Conservation (phyloP, 2,329 filamentous ascomycete species). For the Alternaria ventricosa region DNA sequence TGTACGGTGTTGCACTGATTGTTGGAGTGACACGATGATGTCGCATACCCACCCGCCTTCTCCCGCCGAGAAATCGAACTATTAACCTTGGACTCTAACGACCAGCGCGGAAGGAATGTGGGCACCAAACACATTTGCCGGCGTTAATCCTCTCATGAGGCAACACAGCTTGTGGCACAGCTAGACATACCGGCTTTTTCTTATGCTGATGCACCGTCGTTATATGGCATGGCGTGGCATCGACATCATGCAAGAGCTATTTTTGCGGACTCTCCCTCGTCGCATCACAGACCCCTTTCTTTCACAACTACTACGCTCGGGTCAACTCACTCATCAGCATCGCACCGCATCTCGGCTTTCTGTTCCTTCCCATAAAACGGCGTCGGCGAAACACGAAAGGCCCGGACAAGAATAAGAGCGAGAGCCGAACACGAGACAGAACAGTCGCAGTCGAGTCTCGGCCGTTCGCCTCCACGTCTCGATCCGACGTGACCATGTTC, state of each 20-base stretch:
- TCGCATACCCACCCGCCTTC: background rate
- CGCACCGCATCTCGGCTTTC: background rate
- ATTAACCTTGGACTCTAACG: too few relatives aligned
- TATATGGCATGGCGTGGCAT: background rate
- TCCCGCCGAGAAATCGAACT: background rate
- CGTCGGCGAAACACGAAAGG: background rate
- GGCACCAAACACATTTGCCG: background rate
- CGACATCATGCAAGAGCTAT: background rate
- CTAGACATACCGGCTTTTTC: background rate
- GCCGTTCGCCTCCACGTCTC: background rate
- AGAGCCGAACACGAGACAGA: background rate
- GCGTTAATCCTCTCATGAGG: background rate
- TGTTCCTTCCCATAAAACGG: rapidly evolving
- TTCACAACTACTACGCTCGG: background rate
- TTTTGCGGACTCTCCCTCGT: background rate
- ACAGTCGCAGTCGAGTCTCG: background rate
- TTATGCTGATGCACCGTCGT: background rate
- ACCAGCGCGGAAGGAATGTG: background rate
- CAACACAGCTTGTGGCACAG: background rate
- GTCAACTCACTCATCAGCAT: background rate
- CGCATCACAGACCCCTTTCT: background rate
- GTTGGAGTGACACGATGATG: background rate
- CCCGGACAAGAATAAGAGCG: background rate
- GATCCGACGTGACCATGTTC: background rate
- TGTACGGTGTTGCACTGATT: background rate